Percentiles rank a stretch among this genome's conserved stretches.
phyloP scores from a whole-genome alignment of 2,329 filamentous ascomycete genomes.

The Cercospora sojina region DNA sequence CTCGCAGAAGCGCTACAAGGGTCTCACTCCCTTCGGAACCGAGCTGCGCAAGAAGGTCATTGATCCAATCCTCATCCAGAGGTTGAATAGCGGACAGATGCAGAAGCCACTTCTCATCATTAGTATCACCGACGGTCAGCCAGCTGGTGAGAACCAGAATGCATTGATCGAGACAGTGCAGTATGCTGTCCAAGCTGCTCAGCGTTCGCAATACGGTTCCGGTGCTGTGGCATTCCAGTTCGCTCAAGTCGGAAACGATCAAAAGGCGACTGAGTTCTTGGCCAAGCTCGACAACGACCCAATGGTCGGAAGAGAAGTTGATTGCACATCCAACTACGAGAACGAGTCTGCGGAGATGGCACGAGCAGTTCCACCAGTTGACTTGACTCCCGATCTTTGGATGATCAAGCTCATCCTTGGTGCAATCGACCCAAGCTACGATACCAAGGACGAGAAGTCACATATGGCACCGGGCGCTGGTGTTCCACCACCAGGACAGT shows the following conservation, averaged over 20 bases:
- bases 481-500: conserved; percentile 36
- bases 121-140: conserved; percentile 65
- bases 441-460: conserved; percentile 62
- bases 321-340: conserved; percentile 69
- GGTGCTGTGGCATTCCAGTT: conserved; percentile 65
- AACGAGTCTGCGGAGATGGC: conserved; percentile 67
- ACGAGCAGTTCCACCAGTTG: conserved; percentile 59
- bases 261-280: conserved; percentile 63
- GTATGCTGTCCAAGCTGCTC: conserved; percentile 53
- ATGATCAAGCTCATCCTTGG: conserved; percentile 67
- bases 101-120: conserved; percentile 66
- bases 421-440: conserved; percentile 64
- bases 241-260: conserved; percentile 67
- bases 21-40: conserved; percentile 66
- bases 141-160: conserved; percentile 60
- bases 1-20: conserved; percentile 60
- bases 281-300: conserved; percentile 64
- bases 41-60: conserved; percentile 63
- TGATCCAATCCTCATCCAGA: conserved; percentile 58
- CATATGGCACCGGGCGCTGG: conserved; percentile 34
- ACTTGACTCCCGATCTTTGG: conserved; percentile 66
- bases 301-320: conserved; percentile 59
- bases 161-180: conserved; percentile 59
- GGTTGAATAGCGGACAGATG: conserved; percentile 54
- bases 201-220: conserved; percentile 53